phyloP scores from a whole-genome alignment of 768 basidiomycete genomes.

The Suillus subaureus region DNA sequence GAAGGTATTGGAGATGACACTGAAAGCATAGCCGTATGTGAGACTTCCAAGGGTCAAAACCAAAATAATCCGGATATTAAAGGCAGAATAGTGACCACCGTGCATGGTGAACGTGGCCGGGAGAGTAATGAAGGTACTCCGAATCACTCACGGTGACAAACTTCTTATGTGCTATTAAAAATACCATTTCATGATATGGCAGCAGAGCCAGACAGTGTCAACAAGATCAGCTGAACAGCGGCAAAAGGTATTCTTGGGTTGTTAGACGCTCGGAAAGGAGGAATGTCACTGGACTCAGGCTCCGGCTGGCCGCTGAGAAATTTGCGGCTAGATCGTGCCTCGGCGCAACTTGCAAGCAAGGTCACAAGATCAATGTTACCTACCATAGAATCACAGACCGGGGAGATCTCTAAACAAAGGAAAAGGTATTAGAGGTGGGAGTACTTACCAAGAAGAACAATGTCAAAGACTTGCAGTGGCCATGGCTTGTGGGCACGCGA shows the following conservation, averaged over 20 bases:
- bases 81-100: constrained; percentile 4
- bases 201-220: neutral
- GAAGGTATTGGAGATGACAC: constrained; percentile 3
- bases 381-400: neutral
- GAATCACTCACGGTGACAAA: neutral
- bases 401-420: neutral
- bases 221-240: constrained; percentile 7
- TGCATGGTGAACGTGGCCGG: neutral
- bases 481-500: too few species aligned
- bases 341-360: neutral
- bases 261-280: neutral
- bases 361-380: neutral
- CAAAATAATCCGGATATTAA: constrained; percentile 6
- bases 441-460: neutral
- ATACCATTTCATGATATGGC: neutral
- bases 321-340: neutral
- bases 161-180: neutral
- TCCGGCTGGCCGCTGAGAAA: neutral
- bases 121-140: neutral
- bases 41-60: constrained; percentile 4
- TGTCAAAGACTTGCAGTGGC: too few species aligned
- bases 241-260: neutral
- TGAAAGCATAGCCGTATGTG: constrained; percentile 7
- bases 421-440: neutral
- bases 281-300: neutral